These are phyloP conservation scores for Blastocystis sp. DNA, from an alignment of 352 stramenopile species.

Conservation along the genomic window DNA sequence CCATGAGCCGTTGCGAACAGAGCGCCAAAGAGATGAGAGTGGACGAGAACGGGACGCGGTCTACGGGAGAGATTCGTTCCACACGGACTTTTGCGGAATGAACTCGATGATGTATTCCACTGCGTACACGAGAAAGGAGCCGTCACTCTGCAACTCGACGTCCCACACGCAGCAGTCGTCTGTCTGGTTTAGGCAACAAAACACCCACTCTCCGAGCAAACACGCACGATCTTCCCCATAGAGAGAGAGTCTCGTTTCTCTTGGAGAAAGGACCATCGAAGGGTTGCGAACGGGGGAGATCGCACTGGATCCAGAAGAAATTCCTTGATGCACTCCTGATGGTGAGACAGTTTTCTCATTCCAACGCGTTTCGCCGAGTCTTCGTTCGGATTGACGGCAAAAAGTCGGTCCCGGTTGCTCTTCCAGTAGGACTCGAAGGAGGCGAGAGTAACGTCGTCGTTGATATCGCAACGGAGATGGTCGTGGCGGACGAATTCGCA, in stretches of 20 bases:
- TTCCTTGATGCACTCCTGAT: neutral
- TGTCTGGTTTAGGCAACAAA: neutral
- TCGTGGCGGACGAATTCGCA: neutral
- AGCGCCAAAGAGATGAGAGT: constrained; percentile 15
- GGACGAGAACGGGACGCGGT: constrained; percentile 4
- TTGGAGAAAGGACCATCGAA: neutral
- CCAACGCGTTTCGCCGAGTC: neutral
- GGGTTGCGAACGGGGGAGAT: neutral
- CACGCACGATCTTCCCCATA: neutral
- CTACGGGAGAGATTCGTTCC: neutral
- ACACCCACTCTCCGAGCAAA: neutral
- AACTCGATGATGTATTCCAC: constrained; percentile 28
- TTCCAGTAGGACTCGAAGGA: neutral
- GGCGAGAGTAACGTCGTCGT: neutral
- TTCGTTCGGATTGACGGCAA: neutral
- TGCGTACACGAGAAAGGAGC: neutral
- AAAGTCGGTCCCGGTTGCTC: neutral
- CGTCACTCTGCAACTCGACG: neutral
- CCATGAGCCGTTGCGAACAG: neutral
- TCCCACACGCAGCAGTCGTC: constrained; percentile 33
- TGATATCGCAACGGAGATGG: neutral
- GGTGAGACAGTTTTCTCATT: neutral
- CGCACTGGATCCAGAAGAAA: neutral
- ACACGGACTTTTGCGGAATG: neutral
- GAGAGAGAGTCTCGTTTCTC: neutral